phyloP scores from a whole-genome alignment of 116 monocot species.

The Cymodocea nodosa region DNA sequence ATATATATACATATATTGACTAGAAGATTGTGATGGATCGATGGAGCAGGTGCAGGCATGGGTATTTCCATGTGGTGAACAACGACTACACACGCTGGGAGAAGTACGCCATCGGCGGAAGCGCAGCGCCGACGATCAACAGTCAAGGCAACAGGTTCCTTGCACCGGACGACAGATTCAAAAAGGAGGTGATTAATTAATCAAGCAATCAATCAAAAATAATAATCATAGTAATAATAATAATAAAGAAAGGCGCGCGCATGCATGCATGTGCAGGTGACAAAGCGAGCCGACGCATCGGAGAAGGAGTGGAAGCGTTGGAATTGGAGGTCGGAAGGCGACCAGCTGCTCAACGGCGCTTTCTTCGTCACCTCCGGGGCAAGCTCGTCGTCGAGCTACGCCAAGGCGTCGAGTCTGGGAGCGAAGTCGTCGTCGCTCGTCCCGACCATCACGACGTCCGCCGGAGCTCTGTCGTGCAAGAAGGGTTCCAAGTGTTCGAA shows the following conservation, averaged over 20 bases:
- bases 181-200: constrained; percentile 82
- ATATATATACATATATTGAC: too few species aligned
- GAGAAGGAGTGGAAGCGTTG: constrained; percentile 39
- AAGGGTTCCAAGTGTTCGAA: neutral
- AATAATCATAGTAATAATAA: too few species aligned
- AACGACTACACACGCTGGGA: constrained; percentile 25
- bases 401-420: constrained; percentile 10
- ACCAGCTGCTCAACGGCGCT: constrained; percentile 58
- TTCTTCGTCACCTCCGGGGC: constrained; percentile 61
- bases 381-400: constrained; percentile 34
- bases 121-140: constrained; percentile 37
- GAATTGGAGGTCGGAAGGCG: constrained; percentile 70
- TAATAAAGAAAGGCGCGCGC: too few species aligned
- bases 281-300: constrained; percentile 41
- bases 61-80: constrained; percentile 68
- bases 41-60: constrained; percentile 45
- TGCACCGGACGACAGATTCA: constrained; percentile 19
- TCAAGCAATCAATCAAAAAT: too few species aligned
- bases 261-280: neutral
- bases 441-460: constrained; percentile 34
- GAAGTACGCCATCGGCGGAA: constrained; percentile 84
- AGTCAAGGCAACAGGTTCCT: constrained; percentile 42
- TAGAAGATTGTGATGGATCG: too few species aligned
- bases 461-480: constrained; percentile 25
- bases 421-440: constrained; percentile 8